Evolutionary conservation across 192 early-diverging fungal genomes (phyloP).

Genomic region (Backusella mclennaniae): DNA sequence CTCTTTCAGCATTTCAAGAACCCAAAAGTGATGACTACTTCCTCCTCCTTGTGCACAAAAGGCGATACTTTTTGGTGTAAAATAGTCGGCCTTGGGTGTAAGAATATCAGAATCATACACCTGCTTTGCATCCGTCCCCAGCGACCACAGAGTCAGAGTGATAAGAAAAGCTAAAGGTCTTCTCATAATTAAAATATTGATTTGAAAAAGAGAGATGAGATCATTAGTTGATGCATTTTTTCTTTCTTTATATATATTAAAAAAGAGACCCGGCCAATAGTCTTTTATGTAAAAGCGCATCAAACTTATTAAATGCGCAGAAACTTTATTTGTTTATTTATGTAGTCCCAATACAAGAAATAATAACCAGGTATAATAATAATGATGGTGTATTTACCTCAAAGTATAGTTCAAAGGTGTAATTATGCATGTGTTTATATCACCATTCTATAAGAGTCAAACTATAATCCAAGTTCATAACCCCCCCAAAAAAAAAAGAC

Average conservation of each 20-base stretch:
- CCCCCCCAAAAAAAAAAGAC: neutral
- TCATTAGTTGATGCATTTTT: neutral
- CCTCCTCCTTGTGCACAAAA: slow-evolving; percentile 9
- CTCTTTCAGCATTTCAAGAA: slow-evolving; percentile 24
- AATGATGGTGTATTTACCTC: neutral
- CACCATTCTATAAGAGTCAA: neutral
- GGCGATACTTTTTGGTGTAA: neutral
- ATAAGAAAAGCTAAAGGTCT: neutral
- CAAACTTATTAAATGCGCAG: neutral
- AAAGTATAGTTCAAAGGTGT: neutral
- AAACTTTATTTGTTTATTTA: neutral
- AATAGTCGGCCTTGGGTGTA: neutral
- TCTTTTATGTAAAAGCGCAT: neutral
- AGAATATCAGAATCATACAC: neutral
- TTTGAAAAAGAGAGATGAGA: neutral
- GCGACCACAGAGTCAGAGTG: neutral
- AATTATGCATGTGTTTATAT: neutral
- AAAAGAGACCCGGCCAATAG: neutral
- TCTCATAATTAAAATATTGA: neutral
- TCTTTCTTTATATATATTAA: neutral
- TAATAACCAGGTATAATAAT: neutral
- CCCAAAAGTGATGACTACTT: slow-evolving; percentile 27
- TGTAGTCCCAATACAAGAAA: neutral
- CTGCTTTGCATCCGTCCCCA: neutral
- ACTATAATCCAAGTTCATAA: too few relatives aligned